Evolutionary conservation across 202 grass and related monocot genomes (phyloP).

Genomic region (Brachypodium distachyon): DNA sequence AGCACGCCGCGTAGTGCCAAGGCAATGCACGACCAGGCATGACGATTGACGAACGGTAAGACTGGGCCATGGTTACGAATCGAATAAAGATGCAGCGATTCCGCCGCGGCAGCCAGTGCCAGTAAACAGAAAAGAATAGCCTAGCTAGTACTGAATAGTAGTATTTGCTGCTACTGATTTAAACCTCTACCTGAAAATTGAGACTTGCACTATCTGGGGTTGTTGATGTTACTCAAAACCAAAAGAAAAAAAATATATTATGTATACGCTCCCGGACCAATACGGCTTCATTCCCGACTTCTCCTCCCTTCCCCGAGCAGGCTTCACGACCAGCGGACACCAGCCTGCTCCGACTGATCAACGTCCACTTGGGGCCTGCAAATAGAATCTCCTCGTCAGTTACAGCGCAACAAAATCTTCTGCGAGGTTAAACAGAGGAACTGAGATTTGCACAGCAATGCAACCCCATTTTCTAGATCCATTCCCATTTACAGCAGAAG

Average conservation of each 20-base stretch:
- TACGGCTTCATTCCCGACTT: constrained; percentile 70
- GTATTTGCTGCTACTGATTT: neutral
- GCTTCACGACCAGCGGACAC: neutral
- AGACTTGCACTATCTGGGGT: constrained; percentile 11
- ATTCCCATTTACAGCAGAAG: too few species aligned
- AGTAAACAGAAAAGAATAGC: neutral
- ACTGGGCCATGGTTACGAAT: neutral
- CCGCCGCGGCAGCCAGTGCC: neutral
- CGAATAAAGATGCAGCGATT: neutral
- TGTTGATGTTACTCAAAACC: constrained; percentile 10
- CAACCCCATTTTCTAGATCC: neutral
- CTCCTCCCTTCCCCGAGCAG: constrained; percentile 23
- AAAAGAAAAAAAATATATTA: constrained; percentile 27
- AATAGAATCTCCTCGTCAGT: neutral
- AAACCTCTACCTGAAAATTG: neutral
- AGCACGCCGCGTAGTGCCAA: neutral
- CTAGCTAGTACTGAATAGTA: neutral
- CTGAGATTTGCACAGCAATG: neutral
- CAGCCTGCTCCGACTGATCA: neutral
- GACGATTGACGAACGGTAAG: too few species aligned
- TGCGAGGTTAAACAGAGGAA: neutral
- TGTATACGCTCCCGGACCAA: constrained; percentile 80
- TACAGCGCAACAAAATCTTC: neutral
- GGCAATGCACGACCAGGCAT: too few species aligned
- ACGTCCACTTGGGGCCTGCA: constrained; percentile 18